Base-by-base conservation (phyloP, 169 alveolate species). In the Cyclospora cayetanensis region DNA sequence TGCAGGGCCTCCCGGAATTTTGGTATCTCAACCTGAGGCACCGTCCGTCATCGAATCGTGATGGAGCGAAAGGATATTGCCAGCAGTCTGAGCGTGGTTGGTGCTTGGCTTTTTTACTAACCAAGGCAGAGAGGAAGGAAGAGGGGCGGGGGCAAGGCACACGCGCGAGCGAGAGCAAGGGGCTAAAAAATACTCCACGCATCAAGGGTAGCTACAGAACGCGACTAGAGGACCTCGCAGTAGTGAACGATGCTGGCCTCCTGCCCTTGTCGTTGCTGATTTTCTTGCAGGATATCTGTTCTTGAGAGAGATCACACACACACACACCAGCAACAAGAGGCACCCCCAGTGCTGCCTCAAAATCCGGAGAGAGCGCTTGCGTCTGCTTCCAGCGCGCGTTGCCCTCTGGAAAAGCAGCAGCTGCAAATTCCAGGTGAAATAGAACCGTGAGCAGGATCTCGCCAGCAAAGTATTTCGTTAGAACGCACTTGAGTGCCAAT, bases 11-110 rank as follows among this genome's bases (percentile, higher is more conserved):
- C 80, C 27, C 80, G 80, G 27, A 68, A 50, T 11, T 34, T 25
- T 11, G 80, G 80, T 20, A 68, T 68, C 27, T 68, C 80, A 15
- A 34, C 80, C 80, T 68, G 80, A n/a, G n/a, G n/a, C n/a, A n/a
- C n/a, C n/a, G n/a, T n/a, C n/a, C n/a, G n/a, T n/a, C n/a, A n/a
- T n/a, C n/a, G n/a, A n/a, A n/a, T n/a, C n/a, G n/a, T n/a, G n/a
- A n/a, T n/a, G n/a, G n/a, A n/a, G n/a, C n/a, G n/a, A n/a, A n/a
- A n/a, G n/a, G n/a, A n/a, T n/a, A n/a, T n/a, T n/a, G n/a, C n/a
- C n/a, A n/a, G n/a, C n/a, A n/a, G n/a, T n/a, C n/a, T n/a, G n/a
- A n/a, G n/a, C n/a, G n/a, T n/a, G n/a, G n/a, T n/a, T n/a, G n/a
- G n/a, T n/a, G n/a, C n/a, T n/a, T n/a, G n/a, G n/a, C n/a, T n/a